These are phyloP conservation scores for Aaosphaeria pasadenensis DNA, from an alignment of 2,329 filamentous ascomycete species.

Conservation along the genomic window DNA sequence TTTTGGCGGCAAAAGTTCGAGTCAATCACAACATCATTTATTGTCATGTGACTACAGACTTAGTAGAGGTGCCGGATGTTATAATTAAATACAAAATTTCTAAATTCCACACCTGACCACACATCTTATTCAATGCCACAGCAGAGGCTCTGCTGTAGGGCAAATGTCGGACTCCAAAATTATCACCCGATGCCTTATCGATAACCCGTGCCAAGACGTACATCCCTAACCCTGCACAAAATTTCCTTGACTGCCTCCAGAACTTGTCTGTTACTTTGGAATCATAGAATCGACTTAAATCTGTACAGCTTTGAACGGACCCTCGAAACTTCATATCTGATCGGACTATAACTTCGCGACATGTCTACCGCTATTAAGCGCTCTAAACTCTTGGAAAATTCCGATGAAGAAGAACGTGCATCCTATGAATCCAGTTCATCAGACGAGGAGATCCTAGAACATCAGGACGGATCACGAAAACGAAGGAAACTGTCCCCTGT, in stretches of 20 bases:
- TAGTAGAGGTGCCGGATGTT: no score
- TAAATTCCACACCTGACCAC: no score
- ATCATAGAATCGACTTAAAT: neutral
- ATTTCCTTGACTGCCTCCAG: slow-evolving; percentile 1
- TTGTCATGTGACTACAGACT: no score
- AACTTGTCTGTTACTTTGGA: neutral
- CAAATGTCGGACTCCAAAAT: no score
- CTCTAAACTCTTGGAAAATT: neutral
- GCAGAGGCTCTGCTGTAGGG: no score
- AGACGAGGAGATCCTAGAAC: slow-evolving; percentile 24
- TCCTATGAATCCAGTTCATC: slow-evolving; percentile 3
- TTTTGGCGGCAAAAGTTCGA: no score
- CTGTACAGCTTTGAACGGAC: neutral
- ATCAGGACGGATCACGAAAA: slow-evolving; percentile 33
- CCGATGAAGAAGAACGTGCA: neutral
- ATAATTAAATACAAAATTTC: no score
- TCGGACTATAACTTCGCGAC: no score
- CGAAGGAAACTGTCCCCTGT: slow-evolving; percentile 32
- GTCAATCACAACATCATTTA: no score
- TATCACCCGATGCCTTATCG: slow-evolving; percentile 14
- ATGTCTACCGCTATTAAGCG: slow-evolving; percentile 1
- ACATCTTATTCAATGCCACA: no score
- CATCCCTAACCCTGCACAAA: slow-evolving; percentile 18
- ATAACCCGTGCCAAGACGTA: slow-evolving; percentile 12
- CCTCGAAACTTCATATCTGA: neutral